A percentile compares a stretch with the other conserved stretches of the same genome.
Evolutionary conservation across 2,329 filamentous ascomycete species (phyloP).

Genomic region (Paraconiothyrium sp.): DNA sequence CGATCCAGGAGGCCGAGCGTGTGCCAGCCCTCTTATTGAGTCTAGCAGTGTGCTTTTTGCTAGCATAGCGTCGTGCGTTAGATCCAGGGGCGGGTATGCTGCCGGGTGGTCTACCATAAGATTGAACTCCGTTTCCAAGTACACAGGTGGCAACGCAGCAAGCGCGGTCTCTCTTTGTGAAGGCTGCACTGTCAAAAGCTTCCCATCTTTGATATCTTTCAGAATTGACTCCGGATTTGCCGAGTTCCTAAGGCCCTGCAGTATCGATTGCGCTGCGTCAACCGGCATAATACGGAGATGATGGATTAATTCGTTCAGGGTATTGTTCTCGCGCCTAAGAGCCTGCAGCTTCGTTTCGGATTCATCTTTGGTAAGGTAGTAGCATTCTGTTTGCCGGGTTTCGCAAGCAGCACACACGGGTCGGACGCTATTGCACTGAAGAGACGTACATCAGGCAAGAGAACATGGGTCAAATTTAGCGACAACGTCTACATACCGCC

Average conservation of each 20-base stretch:
- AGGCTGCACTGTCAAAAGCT: not conserved
- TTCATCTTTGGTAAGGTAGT: constrained; percentile 15
- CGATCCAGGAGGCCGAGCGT: not conserved
- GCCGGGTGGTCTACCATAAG: constrained; percentile 11
- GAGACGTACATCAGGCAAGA: constrained; percentile 6
- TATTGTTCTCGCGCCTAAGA: constrained; percentile 15
- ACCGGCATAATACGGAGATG: constrained; percentile 9
- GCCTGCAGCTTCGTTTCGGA: constrained; percentile 14
- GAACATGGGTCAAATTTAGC: not conserved
- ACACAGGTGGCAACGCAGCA: not conserved
- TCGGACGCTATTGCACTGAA: constrained; percentile 15
- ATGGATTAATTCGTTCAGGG: constrained; percentile 7
- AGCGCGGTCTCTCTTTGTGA: constrained; percentile 11
- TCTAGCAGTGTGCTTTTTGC: constrained; percentile 4
- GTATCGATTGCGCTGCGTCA: constrained; percentile 6
- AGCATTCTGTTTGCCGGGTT: constrained; percentile 13
- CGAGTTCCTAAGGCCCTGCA: constrained; percentile 2
- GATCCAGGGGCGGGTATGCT: constrained; percentile 12
- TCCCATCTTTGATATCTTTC: constrained; percentile 9
- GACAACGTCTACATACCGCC: constrained; percentile 4
- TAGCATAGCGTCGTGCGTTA: constrained; percentile 4
- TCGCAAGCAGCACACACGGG: constrained; percentile 14
- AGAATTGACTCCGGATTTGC: constrained; percentile 8
- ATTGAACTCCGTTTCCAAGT: constrained; percentile 10
- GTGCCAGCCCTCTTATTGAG: not conserved